Conservation (phyloP, 768 basidiomycete genomes). For the Trametes gibbosa region DNA sequence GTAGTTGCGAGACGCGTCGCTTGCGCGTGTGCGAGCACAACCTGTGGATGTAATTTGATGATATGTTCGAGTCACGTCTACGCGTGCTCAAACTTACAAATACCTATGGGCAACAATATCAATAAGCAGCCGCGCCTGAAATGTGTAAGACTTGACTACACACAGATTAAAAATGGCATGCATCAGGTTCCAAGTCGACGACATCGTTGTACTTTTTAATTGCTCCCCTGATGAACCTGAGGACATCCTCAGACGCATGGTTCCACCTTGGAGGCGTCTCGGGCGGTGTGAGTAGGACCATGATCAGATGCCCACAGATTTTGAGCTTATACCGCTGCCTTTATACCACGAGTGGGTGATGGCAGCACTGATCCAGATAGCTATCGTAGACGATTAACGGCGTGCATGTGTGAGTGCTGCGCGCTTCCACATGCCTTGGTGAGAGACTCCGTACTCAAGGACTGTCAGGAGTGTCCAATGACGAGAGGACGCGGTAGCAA, state of each 20-base stretch:
- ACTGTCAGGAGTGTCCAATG: no score
- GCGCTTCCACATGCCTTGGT: no score
- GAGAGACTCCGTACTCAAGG: no score
- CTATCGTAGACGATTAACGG: no score
- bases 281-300: constrained; percentile 56
- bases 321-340: no score
- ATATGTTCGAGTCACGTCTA: not conserved
- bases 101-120: constrained; percentile 42
- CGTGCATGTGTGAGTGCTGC: no score
- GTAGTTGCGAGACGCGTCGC: constrained; percentile 46
- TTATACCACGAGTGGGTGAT: no score
- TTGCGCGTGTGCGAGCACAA: constrained; percentile 60
- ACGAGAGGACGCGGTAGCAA: no score
- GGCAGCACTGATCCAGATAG: no score
- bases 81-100: constrained; percentile 57
- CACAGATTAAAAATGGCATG: constrained; percentile 58
- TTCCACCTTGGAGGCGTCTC: constrained; percentile 67
- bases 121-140: not conserved
- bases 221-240: constrained; percentile 51
- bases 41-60: constrained; percentile 34
- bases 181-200: constrained; percentile 53
- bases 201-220: constrained; percentile 53
- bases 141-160: constrained; percentile 34
- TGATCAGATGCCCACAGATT: constrained; percentile 5
- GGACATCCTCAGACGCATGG: constrained; percentile 62